These are phyloP conservation scores for Spizellomyces sp. DNA, from an alignment of 192 early-diverging fungal genomes.

Conservation along the genomic window DNA sequence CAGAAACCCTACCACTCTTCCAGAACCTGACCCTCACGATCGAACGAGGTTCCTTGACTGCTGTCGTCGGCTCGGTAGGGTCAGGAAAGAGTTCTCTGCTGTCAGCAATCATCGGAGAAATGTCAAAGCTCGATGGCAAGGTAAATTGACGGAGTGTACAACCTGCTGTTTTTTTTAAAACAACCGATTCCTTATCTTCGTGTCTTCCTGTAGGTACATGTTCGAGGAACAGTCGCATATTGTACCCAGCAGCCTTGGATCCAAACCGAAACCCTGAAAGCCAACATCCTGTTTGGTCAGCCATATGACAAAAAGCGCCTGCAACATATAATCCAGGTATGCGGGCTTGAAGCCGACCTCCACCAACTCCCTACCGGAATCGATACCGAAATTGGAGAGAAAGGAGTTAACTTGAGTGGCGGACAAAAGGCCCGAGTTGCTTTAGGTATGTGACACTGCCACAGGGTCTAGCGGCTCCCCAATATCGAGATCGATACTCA, in stretches of 20 bases:
- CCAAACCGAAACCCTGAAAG: constrained; percentile 30
- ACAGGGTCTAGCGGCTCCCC: no score
- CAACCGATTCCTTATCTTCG: not conserved
- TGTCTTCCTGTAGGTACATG: constrained; percentile 1
- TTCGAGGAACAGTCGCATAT: constrained; percentile 59
- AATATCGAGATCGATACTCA: constrained; percentile 33
- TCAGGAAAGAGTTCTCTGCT: constrained; percentile 62
- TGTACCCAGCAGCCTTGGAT: constrained; percentile 44
- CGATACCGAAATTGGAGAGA: constrained; percentile 60
- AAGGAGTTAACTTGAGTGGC: constrained; percentile 88
- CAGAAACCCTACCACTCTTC: not conserved
- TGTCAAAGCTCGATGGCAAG: constrained; percentile 53
- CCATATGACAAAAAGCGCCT: constrained; percentile 20
- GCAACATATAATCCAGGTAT: constrained; percentile 9
- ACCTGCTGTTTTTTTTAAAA: no score
- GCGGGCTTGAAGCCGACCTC: constrained; percentile 40
- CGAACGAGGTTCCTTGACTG: constrained; percentile 54
- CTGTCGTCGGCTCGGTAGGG: constrained; percentile 62
- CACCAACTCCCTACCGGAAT: constrained; percentile 35
- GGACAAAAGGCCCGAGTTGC: constrained; percentile 81
- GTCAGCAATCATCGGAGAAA: constrained; percentile 58
- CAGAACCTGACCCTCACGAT: constrained; percentile 31
- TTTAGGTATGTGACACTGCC: constrained; percentile 9
- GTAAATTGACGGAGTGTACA: constrained; percentile 19
- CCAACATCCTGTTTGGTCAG: constrained; percentile 41